phyloP scores from a whole-genome alignment of 2,329 filamentous ascomycete genomes.

The Colletotrichum tropicicola region DNA sequence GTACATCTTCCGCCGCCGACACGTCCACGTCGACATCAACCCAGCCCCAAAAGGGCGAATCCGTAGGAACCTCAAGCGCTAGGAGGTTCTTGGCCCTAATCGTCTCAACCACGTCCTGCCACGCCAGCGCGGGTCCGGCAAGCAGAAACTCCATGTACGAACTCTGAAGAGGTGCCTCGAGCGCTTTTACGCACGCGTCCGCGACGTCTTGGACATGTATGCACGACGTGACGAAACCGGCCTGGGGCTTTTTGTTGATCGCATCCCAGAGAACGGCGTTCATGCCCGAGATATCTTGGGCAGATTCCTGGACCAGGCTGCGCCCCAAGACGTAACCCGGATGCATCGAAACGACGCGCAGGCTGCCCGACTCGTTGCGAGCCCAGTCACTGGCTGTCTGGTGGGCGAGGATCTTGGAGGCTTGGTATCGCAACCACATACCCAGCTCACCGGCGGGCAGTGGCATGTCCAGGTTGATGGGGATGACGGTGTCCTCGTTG shows the following conservation, averaged over 20 bases:
- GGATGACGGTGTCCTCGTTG: neutral
- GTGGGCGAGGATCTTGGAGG: neutral
- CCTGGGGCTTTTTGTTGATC: neutral
- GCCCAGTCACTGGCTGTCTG: neutral
- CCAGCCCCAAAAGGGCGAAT: neutral
- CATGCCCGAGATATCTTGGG: neutral
- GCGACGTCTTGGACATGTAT: neutral
- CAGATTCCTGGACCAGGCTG: neutral
- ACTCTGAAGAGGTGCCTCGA: neutral
- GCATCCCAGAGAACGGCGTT: neutral
- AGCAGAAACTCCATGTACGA: neutral
- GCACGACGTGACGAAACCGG: neutral
- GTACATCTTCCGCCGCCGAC: neutral
- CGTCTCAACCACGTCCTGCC: neutral
- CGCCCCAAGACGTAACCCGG: neutral
- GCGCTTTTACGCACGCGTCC: neutral
- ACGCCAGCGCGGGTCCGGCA: neutral
- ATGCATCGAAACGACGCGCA: neutral
- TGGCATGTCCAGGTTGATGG: neutral
- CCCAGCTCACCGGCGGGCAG: neutral
- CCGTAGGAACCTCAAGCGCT: neutral
- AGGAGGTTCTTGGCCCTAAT: neutral
- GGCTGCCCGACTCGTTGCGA: neutral
- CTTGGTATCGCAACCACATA: neutral
- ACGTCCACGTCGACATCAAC: neutral